Evolutionary conservation across 2,329 filamentous ascomycete genomes (phyloP).

Genomic region (Teratosphaeria gauchensis): DNA sequence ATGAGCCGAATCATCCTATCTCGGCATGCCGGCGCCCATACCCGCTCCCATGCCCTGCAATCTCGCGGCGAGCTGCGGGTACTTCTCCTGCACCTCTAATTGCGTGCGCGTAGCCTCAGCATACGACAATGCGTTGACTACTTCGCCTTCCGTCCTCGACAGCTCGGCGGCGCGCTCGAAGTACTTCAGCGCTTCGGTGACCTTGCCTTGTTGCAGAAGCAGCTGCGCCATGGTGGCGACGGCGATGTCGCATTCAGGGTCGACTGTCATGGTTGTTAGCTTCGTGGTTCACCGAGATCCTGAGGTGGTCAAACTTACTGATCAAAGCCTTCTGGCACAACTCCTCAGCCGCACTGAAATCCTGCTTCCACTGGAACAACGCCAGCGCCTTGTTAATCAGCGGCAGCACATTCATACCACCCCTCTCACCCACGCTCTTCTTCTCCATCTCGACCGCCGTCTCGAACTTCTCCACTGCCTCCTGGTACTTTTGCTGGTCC

Average conservation of each 20-base stretch:
- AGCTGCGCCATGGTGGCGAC: constrained; percentile 98
- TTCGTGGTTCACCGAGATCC: neutral
- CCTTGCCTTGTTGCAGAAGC: constrained; percentile 93
- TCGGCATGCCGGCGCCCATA: constrained; percentile 12
- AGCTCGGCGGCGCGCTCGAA: constrained; percentile 95
- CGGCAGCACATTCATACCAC: constrained; percentile 93
- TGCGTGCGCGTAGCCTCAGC: constrained; percentile 95
- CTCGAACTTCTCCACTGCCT: constrained; percentile 97
- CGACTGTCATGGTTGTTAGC: constrained; percentile 51
- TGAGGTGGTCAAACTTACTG: constrained; percentile 50
- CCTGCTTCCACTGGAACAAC: constrained; percentile 96
- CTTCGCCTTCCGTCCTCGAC: constrained; percentile 86
- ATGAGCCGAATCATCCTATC: neutral
- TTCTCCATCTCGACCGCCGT: constrained; percentile 98
- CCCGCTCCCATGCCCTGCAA: constrained; percentile 37
- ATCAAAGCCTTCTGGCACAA: constrained; percentile 95
- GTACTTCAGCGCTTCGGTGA: constrained; percentile 87
- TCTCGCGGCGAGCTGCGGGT: constrained; percentile 40
- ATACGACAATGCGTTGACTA: constrained; percentile 92
- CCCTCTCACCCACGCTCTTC: constrained; percentile 58
- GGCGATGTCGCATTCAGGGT: constrained; percentile 96
- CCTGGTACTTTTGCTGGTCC: constrained; percentile 89
- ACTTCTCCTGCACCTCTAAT: constrained; percentile 58
- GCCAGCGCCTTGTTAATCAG: constrained; percentile 98
- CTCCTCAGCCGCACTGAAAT: constrained; percentile 89